Base-by-base conservation (phyloP, 495 filamentous ascomycete species). In the Podospora anserina region DNA sequence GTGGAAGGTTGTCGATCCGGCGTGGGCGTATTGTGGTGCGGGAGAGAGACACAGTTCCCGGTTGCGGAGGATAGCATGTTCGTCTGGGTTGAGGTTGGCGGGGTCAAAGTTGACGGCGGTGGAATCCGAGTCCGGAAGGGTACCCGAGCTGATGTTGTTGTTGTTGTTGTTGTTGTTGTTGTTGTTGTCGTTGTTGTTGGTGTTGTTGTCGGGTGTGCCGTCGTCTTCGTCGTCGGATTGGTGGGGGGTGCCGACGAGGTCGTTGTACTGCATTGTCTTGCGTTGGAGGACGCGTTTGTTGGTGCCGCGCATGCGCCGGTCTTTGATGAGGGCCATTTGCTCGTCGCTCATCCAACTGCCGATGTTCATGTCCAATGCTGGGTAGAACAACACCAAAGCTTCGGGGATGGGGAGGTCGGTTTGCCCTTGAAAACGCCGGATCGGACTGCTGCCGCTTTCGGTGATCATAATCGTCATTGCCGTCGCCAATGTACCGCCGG, bases 271-370 rank as follows among this genome's bases (percentile, higher is more conserved):
- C 77, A 81, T 89, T 59, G 87, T 91, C 79, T 98, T 97, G 64
- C 90, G 85, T 20, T 86, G 84, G 5, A 97, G 76, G 63, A 98
- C 87, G 58, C 85, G 83, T 66, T 84, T 85, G 74, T 97, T 97
- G 2, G 88, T 92, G 68, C 88, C 88, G 2, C 94, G 87, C 66
- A 86, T 88, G 64, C 87, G 84, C 55, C 91, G 89, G 67, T 97
- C 93, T 69, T 94, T 90, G 65, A 99, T 97, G 54, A 98, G 80
- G 0, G 91, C 85, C 92, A 97, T 95, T 75, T 98, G 94, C 76
- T 98, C 95, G 72, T 99, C 96, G 0, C 90, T 92, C 93, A 99
- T 97, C 95, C 95, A 99, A 72, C 92, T 97, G n/a, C 91, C 91
- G 63, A 98, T 97, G 75, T 93, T 97, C 88, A 98, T 90, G 73